A percentile compares a stretch with the other conserved stretches of the same genome.
Conservation (phyloP, 164 flowering plant species). For the Euptelea pleiosperma region DNA sequence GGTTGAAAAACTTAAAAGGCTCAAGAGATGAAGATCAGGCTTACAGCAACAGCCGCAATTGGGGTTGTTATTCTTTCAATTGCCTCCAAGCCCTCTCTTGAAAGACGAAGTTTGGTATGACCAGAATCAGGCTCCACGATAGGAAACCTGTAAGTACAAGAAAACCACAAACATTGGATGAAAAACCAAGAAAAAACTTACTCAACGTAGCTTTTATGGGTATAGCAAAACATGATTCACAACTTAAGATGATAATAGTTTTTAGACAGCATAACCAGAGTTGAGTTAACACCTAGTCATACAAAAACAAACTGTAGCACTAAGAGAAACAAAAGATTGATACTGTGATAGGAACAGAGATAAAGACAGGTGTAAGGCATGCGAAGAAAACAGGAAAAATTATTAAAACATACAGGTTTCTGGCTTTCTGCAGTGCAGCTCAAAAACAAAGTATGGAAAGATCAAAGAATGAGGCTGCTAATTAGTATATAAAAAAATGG, state of each 20-base stretch:
- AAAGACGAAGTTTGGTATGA: slow-evolving; percentile 93
- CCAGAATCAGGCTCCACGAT: slow-evolving; percentile 98
- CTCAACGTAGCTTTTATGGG: background rate
- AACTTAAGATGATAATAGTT: background rate
- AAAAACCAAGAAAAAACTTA: background rate
- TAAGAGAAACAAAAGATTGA: background rate
- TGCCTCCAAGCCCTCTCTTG: slow-evolving; percentile 86
- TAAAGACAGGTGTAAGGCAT: no score
- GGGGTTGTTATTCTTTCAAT: slow-evolving; percentile 81
- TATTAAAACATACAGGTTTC: no score
- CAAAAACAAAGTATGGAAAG: no score
- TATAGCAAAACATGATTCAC: background rate
- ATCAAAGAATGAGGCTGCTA: no score
- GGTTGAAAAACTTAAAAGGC: slow-evolving; percentile 2
- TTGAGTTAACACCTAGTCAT: no score
- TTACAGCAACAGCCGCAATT: slow-evolving; percentile 97
- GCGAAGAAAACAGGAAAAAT: no score
- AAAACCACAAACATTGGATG: slow-evolving; percentile 4
- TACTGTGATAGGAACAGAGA: background rate
- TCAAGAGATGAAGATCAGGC: slow-evolving; percentile 18
- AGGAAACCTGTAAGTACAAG: slow-evolving; percentile 63
- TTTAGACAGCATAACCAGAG: slow-evolving; percentile 2
- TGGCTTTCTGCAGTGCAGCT: no score
- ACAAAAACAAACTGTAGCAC: no score
- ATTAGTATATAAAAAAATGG: no score